Evolutionary conservation across 805 yeast species (phyloP), one percentile per base, ranked within the genome.

Genomic region (Wickerhamomyces xylosicus): DNA sequence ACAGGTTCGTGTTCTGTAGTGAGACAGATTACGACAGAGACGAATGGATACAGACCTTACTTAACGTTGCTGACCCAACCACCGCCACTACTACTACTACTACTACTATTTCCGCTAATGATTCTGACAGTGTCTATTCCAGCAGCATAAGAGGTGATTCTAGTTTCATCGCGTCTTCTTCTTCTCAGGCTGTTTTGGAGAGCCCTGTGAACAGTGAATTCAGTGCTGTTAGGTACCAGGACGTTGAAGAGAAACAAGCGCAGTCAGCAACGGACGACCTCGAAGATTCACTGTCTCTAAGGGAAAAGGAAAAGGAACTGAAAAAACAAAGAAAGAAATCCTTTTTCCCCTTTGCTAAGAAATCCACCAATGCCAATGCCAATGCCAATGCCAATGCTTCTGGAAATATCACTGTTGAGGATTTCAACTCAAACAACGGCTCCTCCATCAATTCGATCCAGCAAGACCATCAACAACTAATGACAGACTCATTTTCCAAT

Each of bases 1-100:
- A 73, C 1, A 77, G 69, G 46, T 85, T 80, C 50, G 69, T 74
- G 37, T 71, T 86, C 38, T 85, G 94, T 57, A 81, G 92, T 2
- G 95, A 87, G 54, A 76, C 81, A 8, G 81, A 81, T 34, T 70
- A 66, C 20, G 95, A 86, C 52, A 69, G 90, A 41, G 89, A 81
- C 49, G 62, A 62, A 9, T 84, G 94, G 92, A 72, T 83, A 8
- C 67, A 71, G 15, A 64, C 64, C 0, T 47, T 71, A 14, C 56
- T 67, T 25, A 63, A 59, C 33, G 49, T 56, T 31, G 51, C 54
- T 3, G 58, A 54, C n/a, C 49, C 49, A 18, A 36, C 42, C 13
- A 31, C 37, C 33, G 43, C 42, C 9, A 1, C 39, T 11, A 25
- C 40, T 45, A 3, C n/a, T n/a, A 35, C 43, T 2, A 38, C 38